A percentile compares a stretch with the other conserved stretches of the same genome.
Evolutionary conservation across 192 early-diverging fungal genomes (phyloP).

Genomic region (Backusella macrospora): DNA sequence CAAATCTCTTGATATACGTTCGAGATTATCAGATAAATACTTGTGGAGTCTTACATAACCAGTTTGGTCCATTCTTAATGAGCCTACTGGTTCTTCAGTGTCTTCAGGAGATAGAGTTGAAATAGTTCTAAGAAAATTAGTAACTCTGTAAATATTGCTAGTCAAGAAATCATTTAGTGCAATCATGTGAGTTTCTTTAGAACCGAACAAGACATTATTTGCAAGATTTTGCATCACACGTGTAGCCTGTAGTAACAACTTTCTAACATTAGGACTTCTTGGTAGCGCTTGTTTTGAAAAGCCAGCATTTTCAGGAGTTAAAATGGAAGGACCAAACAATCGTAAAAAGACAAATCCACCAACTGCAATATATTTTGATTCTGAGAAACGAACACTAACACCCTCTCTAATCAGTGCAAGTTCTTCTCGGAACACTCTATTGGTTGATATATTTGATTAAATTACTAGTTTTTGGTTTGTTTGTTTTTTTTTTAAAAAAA

Average conservation of each 20-base stretch:
- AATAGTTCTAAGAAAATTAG: constrained; percentile 77
- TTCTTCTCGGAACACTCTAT: constrained; percentile 70
- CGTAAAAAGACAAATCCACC: constrained; percentile 95
- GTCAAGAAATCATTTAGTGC: constrained; percentile 88
- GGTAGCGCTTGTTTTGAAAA: constrained; percentile 64
- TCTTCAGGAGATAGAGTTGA: constrained; percentile 42
- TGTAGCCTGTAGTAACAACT: constrained; percentile 87
- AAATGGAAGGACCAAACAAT: constrained; percentile 93
- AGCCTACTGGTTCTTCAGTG: neutral
- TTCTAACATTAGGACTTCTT: constrained; percentile 67
- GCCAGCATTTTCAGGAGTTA: constrained; percentile 82
- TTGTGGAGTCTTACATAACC: constrained; percentile 53
- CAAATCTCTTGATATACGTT: constrained; percentile 70
- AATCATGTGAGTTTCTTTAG: constrained; percentile 94
- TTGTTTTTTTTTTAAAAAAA: neutral
- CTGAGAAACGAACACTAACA: constrained; percentile 80
- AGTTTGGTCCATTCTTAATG: constrained; percentile 29
- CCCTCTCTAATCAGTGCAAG: constrained; percentile 77
- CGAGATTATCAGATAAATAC: constrained; percentile 68
- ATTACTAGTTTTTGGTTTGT: constrained; percentile 1
- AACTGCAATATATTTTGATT: constrained; percentile 82
- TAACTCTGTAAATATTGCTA: constrained; percentile 79
- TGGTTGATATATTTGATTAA: too few species aligned
- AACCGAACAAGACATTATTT: constrained; percentile 93
- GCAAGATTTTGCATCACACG: constrained; percentile 97